Percentiles rank a stretch among this genome's conserved stretches.
Conservation (phyloP, 2,329 filamentous ascomycete species). For the Cephalotrichum gorgonifer region DNA sequence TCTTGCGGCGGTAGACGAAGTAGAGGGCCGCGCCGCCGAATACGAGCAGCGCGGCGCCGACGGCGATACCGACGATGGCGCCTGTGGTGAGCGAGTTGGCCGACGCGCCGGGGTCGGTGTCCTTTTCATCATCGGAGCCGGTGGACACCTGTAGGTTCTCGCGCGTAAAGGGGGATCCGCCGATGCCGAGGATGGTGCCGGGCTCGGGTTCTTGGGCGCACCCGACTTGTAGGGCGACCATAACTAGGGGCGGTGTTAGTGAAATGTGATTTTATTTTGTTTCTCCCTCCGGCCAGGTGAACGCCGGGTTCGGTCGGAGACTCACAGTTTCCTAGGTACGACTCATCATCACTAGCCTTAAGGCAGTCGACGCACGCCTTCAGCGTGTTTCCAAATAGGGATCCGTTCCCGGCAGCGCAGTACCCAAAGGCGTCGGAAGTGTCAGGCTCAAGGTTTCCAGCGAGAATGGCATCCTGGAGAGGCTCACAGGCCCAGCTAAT, state of each 20-base stretch:
- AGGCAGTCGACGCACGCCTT: slow-evolving; percentile 32
- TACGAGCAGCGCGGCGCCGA: slow-evolving; percentile 33
- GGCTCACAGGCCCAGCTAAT: slow-evolving; percentile 28
- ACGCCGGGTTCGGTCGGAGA: too few species aligned
- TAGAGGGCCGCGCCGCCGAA: slow-evolving; percentile 32
- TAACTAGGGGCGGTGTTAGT: slow-evolving; percentile 23
- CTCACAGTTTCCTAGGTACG: slow-evolving; percentile 40
- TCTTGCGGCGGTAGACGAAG: slow-evolving; percentile 35
- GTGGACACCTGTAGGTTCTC: slow-evolving; percentile 28
- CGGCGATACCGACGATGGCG: slow-evolving; percentile 42
- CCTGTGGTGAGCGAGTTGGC: slow-evolving; percentile 28
- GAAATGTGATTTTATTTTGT: not conserved
- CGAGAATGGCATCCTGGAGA: slow-evolving; percentile 25
- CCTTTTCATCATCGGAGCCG: slow-evolving; percentile 14
- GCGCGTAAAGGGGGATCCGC: slow-evolving; percentile 29
- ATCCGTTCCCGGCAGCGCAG: slow-evolving; percentile 25
- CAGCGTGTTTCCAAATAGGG: slow-evolving; percentile 19
- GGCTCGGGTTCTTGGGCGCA: slow-evolving; percentile 32
- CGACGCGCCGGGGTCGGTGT: slow-evolving; percentile 14
- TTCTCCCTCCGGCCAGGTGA: not conserved
- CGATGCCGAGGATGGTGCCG: slow-evolving; percentile 28
- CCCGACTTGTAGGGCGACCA: slow-evolving; percentile 34
- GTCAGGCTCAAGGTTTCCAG: slow-evolving; percentile 17
- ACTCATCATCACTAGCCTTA: slow-evolving; percentile 24
- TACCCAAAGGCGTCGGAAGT: slow-evolving; percentile 24